Base-by-base conservation (phyloP, 345 rosid genomes). In the Cochlearia excelsa region DNA sequence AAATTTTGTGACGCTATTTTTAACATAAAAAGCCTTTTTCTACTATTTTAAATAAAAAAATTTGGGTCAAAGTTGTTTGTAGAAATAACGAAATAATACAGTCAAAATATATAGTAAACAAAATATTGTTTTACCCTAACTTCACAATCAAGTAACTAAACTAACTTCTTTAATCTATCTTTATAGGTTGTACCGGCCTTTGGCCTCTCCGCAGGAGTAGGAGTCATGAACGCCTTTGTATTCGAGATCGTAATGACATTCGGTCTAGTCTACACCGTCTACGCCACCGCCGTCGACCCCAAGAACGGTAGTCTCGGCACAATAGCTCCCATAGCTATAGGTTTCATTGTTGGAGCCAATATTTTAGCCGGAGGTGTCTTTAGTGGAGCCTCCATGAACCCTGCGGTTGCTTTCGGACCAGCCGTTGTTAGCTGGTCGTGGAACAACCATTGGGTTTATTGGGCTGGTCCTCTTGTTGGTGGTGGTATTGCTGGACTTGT, bases 321-420 rank as follows among this genome's bases (percentile, higher is more conserved):
- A 0, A 79, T 90, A 0, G 97, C 97, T 10, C 97, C 97, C 0
- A 70, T 90, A 8, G 95, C 97, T 0, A 90, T 90, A 2, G 97
- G 97, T 75, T 90, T 90, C 77, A 83, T 90, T 0, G 97, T 90
- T 2, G 97, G 90, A 0, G 97, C 97, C 51, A 90, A 90, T 76
- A 87, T 90, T 57, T 76, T 90, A 66, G 95, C 84, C 0, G 97
- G 97, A 39, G 97, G 95, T 0, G 93, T 87, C 1, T 90, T 90
- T 50, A 84, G 79, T n/a, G 97, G 97, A 46, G 97, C 95, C 11
- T 90, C 97, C 4, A 90, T 90, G 97, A 90, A 90, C 81, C 97
- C 97, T 0, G 97, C 97, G 0, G 97, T 90, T 33, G 84, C 97
- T 6, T 90, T 90, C 37, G 97, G 97, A 31, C 97, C 97, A 6